Conservation (phyloP, 2,329 filamentous ascomycete species). For the Trichoderma aggressivum region DNA sequence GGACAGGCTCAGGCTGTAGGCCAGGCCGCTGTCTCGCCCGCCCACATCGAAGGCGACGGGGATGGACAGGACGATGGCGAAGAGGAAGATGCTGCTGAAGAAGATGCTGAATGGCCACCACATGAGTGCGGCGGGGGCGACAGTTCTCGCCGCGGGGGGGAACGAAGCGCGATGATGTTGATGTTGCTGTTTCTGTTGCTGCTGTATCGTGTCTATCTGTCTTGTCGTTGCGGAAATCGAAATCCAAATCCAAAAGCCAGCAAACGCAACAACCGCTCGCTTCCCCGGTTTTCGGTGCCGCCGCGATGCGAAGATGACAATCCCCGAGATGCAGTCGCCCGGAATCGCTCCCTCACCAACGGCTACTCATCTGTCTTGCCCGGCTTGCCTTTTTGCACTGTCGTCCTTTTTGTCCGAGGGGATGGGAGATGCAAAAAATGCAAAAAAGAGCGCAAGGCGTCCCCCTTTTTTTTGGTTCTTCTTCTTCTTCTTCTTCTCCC, state of each 20-base stretch:
- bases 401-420: not conserved
- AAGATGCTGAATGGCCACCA: constrained; percentile 76
- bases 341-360: constrained; percentile 16
- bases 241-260: not conserved
- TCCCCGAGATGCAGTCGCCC: constrained; percentile 18
- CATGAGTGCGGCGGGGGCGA: constrained; percentile 54
- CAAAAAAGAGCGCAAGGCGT: not conserved
- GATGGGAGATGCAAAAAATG: not conserved
- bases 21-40: constrained; percentile 87
- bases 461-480: not conserved
- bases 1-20: constrained; percentile 86
- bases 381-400: not conserved
- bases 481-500: not conserved
- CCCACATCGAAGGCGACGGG: constrained; percentile 98
- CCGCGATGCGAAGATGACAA: not conserved
- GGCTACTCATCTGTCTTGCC: constrained; percentile 17
- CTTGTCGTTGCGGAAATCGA: not conserved
- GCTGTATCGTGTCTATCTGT: not conserved
- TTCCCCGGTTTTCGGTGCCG: not conserved
- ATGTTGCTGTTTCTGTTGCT: not conserved
- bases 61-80: constrained; percentile 91
- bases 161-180: not conserved
- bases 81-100: constrained; percentile 80
- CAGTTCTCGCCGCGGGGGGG: constrained; percentile 28
- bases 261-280: not conserved